These are phyloP conservation scores for Thymus mandschuricus DNA, from an alignment of 257 asterid species.

Conservation along the genomic window DNA sequence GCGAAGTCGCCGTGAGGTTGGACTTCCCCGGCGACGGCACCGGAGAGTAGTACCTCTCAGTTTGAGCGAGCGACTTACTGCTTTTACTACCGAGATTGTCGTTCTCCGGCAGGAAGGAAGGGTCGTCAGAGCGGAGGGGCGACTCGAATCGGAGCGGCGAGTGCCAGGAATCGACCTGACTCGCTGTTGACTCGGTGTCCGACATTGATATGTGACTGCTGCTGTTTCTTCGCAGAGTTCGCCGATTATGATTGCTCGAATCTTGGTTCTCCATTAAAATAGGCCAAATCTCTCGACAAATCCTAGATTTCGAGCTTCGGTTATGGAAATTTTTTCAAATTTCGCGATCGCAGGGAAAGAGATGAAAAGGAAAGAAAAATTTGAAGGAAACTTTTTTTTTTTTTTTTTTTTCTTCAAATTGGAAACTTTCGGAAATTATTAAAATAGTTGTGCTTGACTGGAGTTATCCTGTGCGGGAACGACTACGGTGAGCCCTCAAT, in stretches of 20 bases:
- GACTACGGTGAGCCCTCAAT: slow-evolving; percentile 1
- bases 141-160: slow-evolving; percentile 80
- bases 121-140: slow-evolving; percentile 72
- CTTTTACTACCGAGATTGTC: slow-evolving; percentile 27
- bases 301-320: neutral
- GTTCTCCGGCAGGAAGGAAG: slow-evolving; percentile 37
- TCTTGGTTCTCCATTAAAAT: slow-evolving; percentile 45
- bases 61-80: slow-evolving; percentile 49
- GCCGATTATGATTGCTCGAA: slow-evolving; percentile 34
- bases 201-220: slow-evolving; percentile 76
- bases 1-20: slow-evolving; percentile 31
- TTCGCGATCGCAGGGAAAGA: neutral
- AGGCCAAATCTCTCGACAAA: neutral
- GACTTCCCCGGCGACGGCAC: slow-evolving; percentile 54
- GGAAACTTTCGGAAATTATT: slow-evolving; percentile 16
- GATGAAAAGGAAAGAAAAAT: slow-evolving; percentile 1
- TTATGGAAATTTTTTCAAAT: neutral
- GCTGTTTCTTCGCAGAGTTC: slow-evolving; percentile 45
- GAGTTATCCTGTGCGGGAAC: slow-evolving; percentile 17
- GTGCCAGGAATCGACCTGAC: slow-evolving; percentile 75
- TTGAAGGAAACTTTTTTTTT: slow-evolving; percentile 8
- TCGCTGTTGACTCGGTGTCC: slow-evolving; percentile 78
- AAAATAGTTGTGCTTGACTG: slow-evolving; percentile 2
- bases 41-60: slow-evolving; percentile 54
- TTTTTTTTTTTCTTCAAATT: neutral